A percentile compares a stretch with the other conserved stretches of the same genome.
phyloP scores from a whole-genome alignment of 148 eudicot species.

The Simmondsia chinensis region DNA sequence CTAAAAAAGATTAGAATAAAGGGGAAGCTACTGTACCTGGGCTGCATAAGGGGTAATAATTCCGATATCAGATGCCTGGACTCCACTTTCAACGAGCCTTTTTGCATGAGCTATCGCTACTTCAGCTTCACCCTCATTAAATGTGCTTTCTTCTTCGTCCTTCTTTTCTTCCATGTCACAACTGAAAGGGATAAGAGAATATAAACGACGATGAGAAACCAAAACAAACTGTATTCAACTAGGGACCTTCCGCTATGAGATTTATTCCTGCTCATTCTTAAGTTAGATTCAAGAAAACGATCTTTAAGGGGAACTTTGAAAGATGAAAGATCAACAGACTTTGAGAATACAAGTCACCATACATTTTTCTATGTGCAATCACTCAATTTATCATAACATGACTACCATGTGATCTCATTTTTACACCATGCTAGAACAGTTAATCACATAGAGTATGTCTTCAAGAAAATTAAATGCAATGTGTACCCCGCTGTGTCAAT shows the following conservation, averaged over 20 bases:
- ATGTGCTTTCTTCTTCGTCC: constrained; percentile 98
- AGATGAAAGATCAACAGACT: too few species aligned
- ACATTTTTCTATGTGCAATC: too few species aligned
- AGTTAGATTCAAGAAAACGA: too few species aligned
- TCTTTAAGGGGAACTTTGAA: too few species aligned
- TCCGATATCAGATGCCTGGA: constrained; percentile 81
- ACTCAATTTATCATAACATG: too few species aligned
- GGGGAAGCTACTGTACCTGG: constrained; percentile 36
- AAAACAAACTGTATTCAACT: too few species aligned
- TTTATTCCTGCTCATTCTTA: too few species aligned
- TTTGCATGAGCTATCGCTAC: constrained; percentile 88
- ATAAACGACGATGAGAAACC: background rate
- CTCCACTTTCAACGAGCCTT: constrained; percentile 81
- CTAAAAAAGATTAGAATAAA: constrained; percentile 1
- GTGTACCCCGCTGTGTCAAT: constrained; percentile 84
- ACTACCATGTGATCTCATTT: too few species aligned
- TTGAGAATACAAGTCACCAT: too few species aligned
- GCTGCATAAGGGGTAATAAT: constrained; percentile 92
- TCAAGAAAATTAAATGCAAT: background rate
- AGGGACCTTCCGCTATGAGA: too few species aligned
- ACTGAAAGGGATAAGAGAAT: constrained; percentile 23
- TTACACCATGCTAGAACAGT: too few species aligned
- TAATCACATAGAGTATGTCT: background rate
- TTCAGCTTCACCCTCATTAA: constrained; percentile 96
- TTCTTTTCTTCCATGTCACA: constrained; percentile 99